phyloP scores from a whole-genome alignment of 805 yeast genomes.

The Wickerhamomyces silvicola region DNA sequence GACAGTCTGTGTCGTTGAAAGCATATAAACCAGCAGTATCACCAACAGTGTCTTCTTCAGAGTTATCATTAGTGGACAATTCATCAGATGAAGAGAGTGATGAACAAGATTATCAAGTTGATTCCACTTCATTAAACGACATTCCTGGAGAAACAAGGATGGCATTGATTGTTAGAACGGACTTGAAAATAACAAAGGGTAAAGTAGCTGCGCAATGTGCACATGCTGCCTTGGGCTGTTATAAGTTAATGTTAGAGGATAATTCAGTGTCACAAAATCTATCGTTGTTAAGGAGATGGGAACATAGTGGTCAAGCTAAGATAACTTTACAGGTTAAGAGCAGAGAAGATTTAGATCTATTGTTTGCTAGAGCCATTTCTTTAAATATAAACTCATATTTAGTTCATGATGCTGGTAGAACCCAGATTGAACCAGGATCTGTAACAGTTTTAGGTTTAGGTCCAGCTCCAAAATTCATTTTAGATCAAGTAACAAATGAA shows the following conservation, averaged over 20 bases:
- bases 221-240: constrained; percentile 94
- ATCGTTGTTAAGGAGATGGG: constrained; percentile 68
- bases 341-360: constrained; percentile 61
- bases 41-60: too few relatives aligned
- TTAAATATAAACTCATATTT: constrained; percentile 72
- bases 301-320: constrained; percentile 83
- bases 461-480: constrained; percentile 80
- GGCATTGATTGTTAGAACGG: constrained; percentile 86
- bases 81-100: constrained; percentile 40
- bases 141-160: constrained; percentile 76
- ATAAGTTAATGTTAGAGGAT: constrained; percentile 55
- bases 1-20: too few relatives aligned
- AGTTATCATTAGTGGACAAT: too few relatives aligned
- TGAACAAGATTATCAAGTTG: constrained; percentile 51
- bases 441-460: constrained; percentile 97
- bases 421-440: constrained; percentile 93
- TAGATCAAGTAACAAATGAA: constrained; percentile 78
- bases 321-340: constrained; percentile 73
- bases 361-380: constrained; percentile 77
- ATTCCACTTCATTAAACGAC: constrained; percentile 54
- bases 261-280: constrained; percentile 51
- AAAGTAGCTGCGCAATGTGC: constrained; percentile 97
- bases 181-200: constrained; percentile 88
- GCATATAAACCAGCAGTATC: too few relatives aligned
- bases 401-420: constrained; percentile 95